A percentile compares a stretch with the other conserved stretches of the same genome.
These are phyloP conservation scores for Geopyxis carbonaria DNA, from an alignment of 495 filamentous ascomycete species.

Conservation along the genomic window DNA sequence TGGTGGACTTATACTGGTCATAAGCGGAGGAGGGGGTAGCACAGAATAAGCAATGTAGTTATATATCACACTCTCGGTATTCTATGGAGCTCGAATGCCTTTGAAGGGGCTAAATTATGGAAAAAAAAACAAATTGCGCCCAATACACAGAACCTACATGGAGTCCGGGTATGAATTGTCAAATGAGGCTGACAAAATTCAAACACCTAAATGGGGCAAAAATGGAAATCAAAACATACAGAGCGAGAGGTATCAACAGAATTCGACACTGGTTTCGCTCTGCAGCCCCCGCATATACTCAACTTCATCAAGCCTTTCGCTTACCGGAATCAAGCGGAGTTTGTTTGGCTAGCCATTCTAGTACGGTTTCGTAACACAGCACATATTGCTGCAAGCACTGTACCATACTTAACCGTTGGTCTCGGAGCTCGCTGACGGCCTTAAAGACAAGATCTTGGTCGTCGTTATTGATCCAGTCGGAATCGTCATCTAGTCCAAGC, in stretches of 20 bases:
- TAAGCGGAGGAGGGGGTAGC: not conserved
- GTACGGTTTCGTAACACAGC: conserved; percentile 84
- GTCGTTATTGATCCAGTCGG: conserved; percentile 38
- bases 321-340: conserved; percentile 25
- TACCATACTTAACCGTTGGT: conserved; percentile 87
- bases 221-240: not conserved
- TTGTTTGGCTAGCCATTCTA: conserved; percentile 64
- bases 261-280: not conserved
- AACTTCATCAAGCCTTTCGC: conserved; percentile 16
- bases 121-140: not conserved
- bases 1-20: not conserved
- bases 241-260: not conserved
- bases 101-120: no score
- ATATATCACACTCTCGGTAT: no score
- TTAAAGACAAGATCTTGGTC: conserved; percentile 61
- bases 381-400: conserved; percentile 90
- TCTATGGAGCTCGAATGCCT: no score
- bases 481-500: conserved; percentile 34
- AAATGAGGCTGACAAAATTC: no score
- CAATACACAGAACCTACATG: not conserved
- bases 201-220: no score
- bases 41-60: not conserved
- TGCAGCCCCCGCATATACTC: not conserved
- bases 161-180: no score
- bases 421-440: conserved; percentile 77